Base-by-base conservation (phyloP, 1,139 yeast species). In the Kluyveromyces sp. region DNA sequence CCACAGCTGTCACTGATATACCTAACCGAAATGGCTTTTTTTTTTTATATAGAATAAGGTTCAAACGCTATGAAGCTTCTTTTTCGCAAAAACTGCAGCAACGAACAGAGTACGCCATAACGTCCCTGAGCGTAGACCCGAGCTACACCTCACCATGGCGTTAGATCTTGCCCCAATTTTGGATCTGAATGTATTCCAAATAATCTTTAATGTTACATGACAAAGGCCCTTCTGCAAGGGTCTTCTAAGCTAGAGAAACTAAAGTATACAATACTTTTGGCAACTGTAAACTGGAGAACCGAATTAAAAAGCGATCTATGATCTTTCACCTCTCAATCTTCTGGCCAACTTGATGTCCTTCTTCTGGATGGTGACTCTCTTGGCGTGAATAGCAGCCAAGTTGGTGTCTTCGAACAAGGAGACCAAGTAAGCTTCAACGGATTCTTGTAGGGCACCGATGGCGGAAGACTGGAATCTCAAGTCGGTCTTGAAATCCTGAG, bases 351-450 rank as follows among this genome's bases (percentile, higher is more conserved):
- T 95, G 71, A 89, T 88, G 72, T 89, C 97, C 83, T 89, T 89
- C 94, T 89, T 92, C 78, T 89, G 96, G 73, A 89, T 89, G 58
- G 97, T 89, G 66, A 89, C 96, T 80, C 97, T 86, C 89, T 89
- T 89, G 67, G 97, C 97, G 78, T 89, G 97, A 65, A 92, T 87
- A 63, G 97, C 96, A 75, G 96, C 92, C 77, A 89, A 80, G 82
- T 89, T 89, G 61, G 96, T 89, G 76, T 88, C 97, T 78, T 89
- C 95, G 60, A 85, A 85, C 63, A 85, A 74, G 50, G 94, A 84
- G 53, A 77, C 82, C 65, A 89, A 80, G 82, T 89, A 89, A 60
- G 96, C 96, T 79, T 89, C 96, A 61, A 88, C 96, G 61, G 97
- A 88, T 78, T 89, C 97, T 76, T 89, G 97, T 63, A 89, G 78